These are phyloP conservation scores for Diaporthe longicolla DNA, from an alignment of 2,329 filamentous ascomycete species.

Conservation along the genomic window DNA sequence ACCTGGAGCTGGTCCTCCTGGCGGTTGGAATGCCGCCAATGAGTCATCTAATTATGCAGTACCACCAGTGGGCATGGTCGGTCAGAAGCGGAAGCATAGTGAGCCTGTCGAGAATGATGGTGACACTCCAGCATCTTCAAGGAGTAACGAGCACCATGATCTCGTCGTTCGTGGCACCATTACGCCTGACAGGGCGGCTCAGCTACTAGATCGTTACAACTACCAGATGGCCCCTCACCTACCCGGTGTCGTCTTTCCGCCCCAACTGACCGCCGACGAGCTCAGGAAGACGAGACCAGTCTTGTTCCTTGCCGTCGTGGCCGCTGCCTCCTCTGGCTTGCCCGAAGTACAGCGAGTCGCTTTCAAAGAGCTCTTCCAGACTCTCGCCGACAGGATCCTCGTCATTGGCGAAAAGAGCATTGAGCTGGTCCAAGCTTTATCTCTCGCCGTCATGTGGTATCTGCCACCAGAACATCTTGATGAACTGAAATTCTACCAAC, in stretches of 20 bases:
- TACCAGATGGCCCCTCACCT: conserved; percentile 72
- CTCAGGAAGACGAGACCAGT: conserved; percentile 72
- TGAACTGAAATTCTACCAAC: conserved; percentile 90
- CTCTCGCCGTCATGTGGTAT: conserved; percentile 86
- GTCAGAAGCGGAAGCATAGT: conserved; percentile 58
- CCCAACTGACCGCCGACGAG: conserved; percentile 66
- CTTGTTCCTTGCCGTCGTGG: conserved; percentile 80
- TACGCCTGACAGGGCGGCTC: conserved; percentile 66
- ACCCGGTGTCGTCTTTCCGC: conserved; percentile 73
- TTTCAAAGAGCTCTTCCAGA: conserved; percentile 77
- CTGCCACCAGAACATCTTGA: conserved; percentile 86
- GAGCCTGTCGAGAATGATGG: conserved; percentile 46
- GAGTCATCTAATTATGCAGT: conserved; percentile 28
- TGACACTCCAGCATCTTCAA: conserved; percentile 38
- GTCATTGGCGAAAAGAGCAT: conserved; percentile 84
- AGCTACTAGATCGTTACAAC: conserved; percentile 71
- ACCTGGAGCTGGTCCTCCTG: conserved; percentile 33
- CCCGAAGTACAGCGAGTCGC: conserved; percentile 72
- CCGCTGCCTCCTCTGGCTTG: conserved; percentile 72
- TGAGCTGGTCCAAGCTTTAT: conserved; percentile 84
- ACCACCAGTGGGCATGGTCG: conserved; percentile 50
- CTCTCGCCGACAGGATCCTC: conserved; percentile 81
- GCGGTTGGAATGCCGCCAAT: conserved; percentile 38
- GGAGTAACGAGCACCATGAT: conserved; percentile 56
- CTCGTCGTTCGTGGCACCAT: conserved; percentile 73